Percentiles rank a stretch among this genome's conserved stretches.
Evolutionary conservation across 306 rosid species (phyloP).

Genomic region (Rubus idaeus): DNA sequence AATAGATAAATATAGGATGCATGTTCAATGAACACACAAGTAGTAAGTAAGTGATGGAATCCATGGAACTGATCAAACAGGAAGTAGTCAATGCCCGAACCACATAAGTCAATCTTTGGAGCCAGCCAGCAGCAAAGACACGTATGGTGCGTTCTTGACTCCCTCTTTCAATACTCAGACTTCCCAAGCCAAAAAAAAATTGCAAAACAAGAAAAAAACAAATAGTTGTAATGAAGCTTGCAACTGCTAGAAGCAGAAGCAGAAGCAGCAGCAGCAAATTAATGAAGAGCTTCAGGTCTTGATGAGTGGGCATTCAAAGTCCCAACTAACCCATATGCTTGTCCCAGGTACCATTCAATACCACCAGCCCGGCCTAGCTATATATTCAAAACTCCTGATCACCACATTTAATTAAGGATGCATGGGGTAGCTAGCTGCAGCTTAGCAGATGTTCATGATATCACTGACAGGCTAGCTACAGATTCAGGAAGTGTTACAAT

Average conservation of each 20-base stretch:
- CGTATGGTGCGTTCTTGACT: constrained; percentile 99
- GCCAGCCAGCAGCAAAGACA: constrained; percentile 10
- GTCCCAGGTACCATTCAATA: constrained; percentile 45
- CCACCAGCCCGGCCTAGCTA: constrained; percentile 25
- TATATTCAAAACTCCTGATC: constrained; percentile 37
- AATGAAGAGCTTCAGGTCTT: constrained; percentile 51
- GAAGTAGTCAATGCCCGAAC: constrained; percentile 99
- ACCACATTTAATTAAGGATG: constrained; percentile 42
- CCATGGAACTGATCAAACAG: constrained; percentile 19
- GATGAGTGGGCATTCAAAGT: constrained; percentile 73
- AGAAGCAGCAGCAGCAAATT: constrained; percentile 51
- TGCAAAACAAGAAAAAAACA: background rate
- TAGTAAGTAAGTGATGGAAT: no score
- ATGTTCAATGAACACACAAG: no score
- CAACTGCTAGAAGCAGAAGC: constrained; percentile 17
- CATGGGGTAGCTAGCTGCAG: background rate
- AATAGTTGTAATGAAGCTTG: constrained; percentile 60
- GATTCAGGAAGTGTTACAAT: constrained; percentile 59
- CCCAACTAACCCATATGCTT: constrained; percentile 60
- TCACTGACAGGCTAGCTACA: background rate
- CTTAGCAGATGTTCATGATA: constrained; percentile 3
- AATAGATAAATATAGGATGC: no score
- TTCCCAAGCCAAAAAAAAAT: background rate
- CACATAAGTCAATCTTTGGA: constrained; percentile 34
- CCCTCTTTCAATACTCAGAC: constrained; percentile 38